phyloP scores from a whole-genome alignment of 1,284 basidiomycete species.

The Ceratobasidium sp. region DNA sequence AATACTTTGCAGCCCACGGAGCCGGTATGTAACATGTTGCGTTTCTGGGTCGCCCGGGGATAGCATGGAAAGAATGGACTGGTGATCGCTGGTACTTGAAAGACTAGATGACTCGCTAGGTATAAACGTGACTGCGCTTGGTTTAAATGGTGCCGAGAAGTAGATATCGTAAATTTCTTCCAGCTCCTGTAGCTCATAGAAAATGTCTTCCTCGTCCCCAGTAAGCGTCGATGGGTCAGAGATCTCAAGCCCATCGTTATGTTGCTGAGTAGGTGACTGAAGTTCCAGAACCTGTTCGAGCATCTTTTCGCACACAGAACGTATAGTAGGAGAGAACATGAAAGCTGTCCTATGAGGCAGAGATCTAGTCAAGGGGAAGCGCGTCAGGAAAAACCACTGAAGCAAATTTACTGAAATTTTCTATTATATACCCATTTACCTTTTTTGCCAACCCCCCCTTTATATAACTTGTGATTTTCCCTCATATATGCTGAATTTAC shows the following conservation, averaged over 20 bases:
- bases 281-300: neutral
- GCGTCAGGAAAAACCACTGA: too few species aligned
- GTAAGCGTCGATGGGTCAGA: neutral
- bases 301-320: slow-evolving; percentile 1
- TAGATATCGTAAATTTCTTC: neutral
- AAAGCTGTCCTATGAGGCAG: neutral
- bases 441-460: too few species aligned
- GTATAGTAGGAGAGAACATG: slow-evolving; percentile 1
- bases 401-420: too few species aligned
- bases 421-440: too few species aligned
- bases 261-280: neutral
- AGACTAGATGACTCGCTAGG: neutral
- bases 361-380: neutral
- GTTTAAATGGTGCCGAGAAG: neutral
- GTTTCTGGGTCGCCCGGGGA: slow-evolving; percentile 10
- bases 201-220: neutral
- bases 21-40: neutral
- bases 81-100: neutral
- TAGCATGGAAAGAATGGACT: neutral
- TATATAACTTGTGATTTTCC: too few species aligned
- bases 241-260: neutral
- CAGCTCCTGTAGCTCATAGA: slow-evolving; percentile 10
- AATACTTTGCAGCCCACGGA: neutral
- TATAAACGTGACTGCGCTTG: neutral
- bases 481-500: too few species aligned